phyloP scores from a whole-genome alignment of 1,139 yeast genomes.

The Pichiaceae sp. region DNA sequence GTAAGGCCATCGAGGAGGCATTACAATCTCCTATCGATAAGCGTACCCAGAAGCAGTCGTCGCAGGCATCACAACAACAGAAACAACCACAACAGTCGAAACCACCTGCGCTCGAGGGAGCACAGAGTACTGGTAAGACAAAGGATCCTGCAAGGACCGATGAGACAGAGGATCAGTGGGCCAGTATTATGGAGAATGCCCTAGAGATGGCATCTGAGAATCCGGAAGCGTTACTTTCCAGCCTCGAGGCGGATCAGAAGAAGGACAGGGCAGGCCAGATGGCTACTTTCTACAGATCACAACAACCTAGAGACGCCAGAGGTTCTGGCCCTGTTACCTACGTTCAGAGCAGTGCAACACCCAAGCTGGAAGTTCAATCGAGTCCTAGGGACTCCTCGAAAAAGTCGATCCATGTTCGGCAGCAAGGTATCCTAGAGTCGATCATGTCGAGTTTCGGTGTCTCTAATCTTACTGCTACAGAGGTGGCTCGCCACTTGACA shows the following conservation, averaged over 20 bases:
- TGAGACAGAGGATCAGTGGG: conserved; percentile 41
- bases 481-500: conserved; percentile 10
- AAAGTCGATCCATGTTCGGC: neutral
- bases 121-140: neutral
- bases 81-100: neutral
- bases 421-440: conserved; percentile 1
- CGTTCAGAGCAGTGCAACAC: no score
- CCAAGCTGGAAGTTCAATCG: neutral
- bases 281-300: neutral
- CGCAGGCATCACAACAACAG: neutral
- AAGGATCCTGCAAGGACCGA: neutral
- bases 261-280: neutral
- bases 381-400: neutral
- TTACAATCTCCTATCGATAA: conserved; percentile 4
- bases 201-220: conserved; percentile 64
- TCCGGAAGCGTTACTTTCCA: conserved; percentile 47
- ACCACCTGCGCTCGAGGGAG: neutral
- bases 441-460: neutral
- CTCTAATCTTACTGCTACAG: conserved; percentile 6
- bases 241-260: conserved; percentile 28
- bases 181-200: conserved; percentile 66
- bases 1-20: conserved; percentile 18
- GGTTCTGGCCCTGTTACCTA: neutral
- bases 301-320: neutral
- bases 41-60: neutral